These are phyloP conservation scores for Podaxis pistillaris DNA, from an alignment of 768 basidiomycete genomes.

Conservation along the genomic window DNA sequence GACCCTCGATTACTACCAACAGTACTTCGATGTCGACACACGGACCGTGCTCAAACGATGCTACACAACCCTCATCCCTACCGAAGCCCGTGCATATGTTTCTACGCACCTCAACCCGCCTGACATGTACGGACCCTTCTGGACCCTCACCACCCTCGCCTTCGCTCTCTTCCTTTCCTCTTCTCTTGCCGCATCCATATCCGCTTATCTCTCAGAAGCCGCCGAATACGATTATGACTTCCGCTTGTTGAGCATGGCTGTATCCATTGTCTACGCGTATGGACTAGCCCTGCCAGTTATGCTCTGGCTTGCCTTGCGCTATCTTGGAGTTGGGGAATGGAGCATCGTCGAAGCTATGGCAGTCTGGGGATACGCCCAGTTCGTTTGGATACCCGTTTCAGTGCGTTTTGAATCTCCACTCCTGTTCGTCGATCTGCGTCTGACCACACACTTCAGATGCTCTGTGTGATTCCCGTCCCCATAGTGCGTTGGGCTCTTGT, in stretches of 20 bases:
- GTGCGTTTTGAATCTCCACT: constrained; percentile 37
- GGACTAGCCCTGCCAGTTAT: constrained; percentile 78
- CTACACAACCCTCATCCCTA: constrained; percentile 77
- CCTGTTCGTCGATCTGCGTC: neutral
- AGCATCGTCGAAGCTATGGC: constrained; percentile 79
- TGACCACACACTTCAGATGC: constrained; percentile 41
- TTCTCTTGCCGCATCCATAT: constrained; percentile 84
- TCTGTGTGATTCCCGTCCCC: constrained; percentile 84
- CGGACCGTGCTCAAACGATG: constrained; percentile 73
- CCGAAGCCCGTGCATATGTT: constrained; percentile 54
- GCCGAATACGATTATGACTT: constrained; percentile 79
- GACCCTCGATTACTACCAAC: constrained; percentile 83
- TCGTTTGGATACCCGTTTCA: constrained; percentile 87
- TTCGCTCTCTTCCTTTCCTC: constrained; percentile 93
- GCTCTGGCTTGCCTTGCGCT: constrained; percentile 83
- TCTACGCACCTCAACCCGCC: constrained; percentile 63
- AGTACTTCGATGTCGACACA: constrained; percentile 88
- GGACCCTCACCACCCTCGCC: constrained; percentile 94
- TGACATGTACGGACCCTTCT: constrained; percentile 92
- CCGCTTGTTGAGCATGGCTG: constrained; percentile 76
- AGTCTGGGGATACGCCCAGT: constrained; percentile 79
- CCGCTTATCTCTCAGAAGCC: constrained; percentile 74
- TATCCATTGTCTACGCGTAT: constrained; percentile 84
- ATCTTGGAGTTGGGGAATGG: constrained; percentile 89
- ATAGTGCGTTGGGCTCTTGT: constrained; percentile 82